Conservation (phyloP, 2,329 filamentous ascomycete species). For the Verticillium nonalfalfae region DNA sequence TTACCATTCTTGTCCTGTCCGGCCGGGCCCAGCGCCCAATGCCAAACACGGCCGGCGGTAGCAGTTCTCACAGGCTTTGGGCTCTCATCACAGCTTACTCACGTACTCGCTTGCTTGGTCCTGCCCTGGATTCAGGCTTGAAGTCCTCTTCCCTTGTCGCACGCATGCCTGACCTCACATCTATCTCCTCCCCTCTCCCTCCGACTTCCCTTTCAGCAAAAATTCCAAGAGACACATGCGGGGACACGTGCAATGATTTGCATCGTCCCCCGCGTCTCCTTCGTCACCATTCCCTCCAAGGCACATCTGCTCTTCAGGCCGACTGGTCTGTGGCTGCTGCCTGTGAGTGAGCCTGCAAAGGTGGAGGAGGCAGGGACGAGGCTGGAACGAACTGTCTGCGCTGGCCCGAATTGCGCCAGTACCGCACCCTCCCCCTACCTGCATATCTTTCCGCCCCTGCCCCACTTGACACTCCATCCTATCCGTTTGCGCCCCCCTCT, state of each 20-base stretch:
- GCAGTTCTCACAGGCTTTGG: background rate
- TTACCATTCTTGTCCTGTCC: background rate
- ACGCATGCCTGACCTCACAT: background rate
- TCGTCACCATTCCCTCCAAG: too few species aligned
- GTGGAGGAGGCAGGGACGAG: background rate
- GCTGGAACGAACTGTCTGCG: background rate
- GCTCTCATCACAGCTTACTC: background rate
- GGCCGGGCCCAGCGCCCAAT: background rate
- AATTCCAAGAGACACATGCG: too few species aligned
- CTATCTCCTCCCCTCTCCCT: background rate
- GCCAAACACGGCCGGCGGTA: too few species aligned
- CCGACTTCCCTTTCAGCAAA: too few species aligned
- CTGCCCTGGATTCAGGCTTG: background rate
- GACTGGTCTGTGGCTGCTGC: background rate
- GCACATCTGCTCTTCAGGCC: too few species aligned
- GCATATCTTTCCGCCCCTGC: slow-evolving; percentile 38
- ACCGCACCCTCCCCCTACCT: slow-evolving; percentile 29
- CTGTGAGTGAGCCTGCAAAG: background rate
- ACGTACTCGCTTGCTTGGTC: background rate
- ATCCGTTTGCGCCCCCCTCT: slow-evolving; percentile 26
- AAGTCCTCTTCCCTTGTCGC: background rate
- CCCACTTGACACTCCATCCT: slow-evolving; percentile 31
- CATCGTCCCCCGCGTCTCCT: too few species aligned
- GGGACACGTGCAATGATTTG: too few species aligned
- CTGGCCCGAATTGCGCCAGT: slow-evolving; percentile 17